A percentile compares a stretch with the other conserved stretches of the same genome.
Evolutionary conservation across 805 yeast species (phyloP).

Genomic region (Wickerhamiella siamensis): DNA sequence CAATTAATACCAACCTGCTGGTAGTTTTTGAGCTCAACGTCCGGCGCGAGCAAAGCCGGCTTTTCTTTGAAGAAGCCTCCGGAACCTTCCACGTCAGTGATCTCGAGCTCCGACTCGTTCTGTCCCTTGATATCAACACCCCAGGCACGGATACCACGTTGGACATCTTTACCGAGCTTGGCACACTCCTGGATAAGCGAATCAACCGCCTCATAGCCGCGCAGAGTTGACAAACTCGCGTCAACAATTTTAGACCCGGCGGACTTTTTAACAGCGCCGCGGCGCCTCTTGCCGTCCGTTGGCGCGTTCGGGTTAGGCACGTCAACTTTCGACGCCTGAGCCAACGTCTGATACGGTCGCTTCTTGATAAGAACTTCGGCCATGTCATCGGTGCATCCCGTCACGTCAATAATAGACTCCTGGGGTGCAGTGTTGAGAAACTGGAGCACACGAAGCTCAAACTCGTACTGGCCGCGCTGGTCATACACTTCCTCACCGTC

Average conservation of each 20-base stretch:
- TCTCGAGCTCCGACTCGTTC: constrained; percentile 37
- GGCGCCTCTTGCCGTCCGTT: constrained; percentile 23
- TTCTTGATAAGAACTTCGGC: constrained; percentile 50
- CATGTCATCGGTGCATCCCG: constrained; percentile 49
- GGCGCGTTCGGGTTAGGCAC: constrained; percentile 27
- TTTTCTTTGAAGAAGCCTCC: constrained; percentile 41
- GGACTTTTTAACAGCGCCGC: constrained; percentile 35
- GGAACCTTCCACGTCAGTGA: constrained; percentile 35
- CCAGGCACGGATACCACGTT: constrained; percentile 68
- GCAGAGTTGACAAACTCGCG: constrained; percentile 50
- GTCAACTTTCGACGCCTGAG: constrained; percentile 42
- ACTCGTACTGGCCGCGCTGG: constrained; percentile 24
- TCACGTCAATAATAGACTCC: constrained; percentile 67
- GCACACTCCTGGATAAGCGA: constrained; percentile 78
- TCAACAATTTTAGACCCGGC: constrained; percentile 66
- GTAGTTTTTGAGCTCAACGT: constrained; percentile 62
- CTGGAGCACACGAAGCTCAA: constrained; percentile 53
- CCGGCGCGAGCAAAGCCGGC: constrained; percentile 52
- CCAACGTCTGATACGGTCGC: constrained; percentile 56
- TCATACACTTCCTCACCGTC: constrained; percentile 29
- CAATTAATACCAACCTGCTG: constrained; percentile 97
- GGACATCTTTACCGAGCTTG: constrained; percentile 54
- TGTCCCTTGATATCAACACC: constrained; percentile 64
- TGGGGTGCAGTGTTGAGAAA: constrained; percentile 67
- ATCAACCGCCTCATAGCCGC: constrained; percentile 90